Evolutionary conservation across 176 grass and related monocot genomes (phyloP).

Genomic region (Phragmites australis): DNA sequence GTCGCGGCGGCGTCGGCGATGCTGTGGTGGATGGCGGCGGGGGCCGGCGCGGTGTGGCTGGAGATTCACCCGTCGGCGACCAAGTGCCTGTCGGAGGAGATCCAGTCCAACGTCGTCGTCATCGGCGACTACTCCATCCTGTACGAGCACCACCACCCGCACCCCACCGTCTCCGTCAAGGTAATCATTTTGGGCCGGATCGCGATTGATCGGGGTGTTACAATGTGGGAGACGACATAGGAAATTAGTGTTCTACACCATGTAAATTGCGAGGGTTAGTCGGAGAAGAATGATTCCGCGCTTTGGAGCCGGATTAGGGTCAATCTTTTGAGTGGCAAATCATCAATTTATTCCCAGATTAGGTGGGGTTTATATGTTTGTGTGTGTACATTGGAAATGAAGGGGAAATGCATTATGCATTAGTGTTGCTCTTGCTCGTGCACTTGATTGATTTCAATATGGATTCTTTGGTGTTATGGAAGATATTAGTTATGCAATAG

Average conservation of each 20-base stretch:
- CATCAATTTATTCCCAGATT: too few relatives aligned
- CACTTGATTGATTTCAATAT: neutral
- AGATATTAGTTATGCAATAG: neutral
- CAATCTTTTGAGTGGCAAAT: too few relatives aligned
- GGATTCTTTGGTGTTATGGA: slow-evolving; percentile 5
- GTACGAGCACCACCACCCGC: slow-evolving; percentile 49
- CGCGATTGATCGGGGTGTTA: neutral
- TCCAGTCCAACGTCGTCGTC: slow-evolving; percentile 72
- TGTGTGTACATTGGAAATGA: neutral
- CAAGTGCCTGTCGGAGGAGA: slow-evolving; percentile 83
- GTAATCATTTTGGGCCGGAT: slow-evolving; percentile 23
- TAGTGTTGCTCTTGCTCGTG: neutral
- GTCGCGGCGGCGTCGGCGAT: neutral
- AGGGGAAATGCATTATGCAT: neutral
- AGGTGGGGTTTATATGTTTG: neutral
- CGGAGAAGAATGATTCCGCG: too few relatives aligned
- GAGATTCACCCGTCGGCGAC: slow-evolving; percentile 54
- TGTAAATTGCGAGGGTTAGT: neutral
- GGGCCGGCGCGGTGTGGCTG: slow-evolving; percentile 65
- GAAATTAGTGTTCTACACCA: too few relatives aligned
- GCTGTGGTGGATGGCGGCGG: slow-evolving; percentile 36
- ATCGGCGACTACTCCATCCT: slow-evolving; percentile 73
- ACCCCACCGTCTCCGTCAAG: slow-evolving; percentile 65
- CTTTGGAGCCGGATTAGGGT: neutral
- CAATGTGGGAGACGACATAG: neutral